A percentile compares a stretch with the other conserved stretches of the same genome.
Conservation (phyloP, 2,329 filamentous ascomycete species). For the Zymoseptoria crescenta region DNA sequence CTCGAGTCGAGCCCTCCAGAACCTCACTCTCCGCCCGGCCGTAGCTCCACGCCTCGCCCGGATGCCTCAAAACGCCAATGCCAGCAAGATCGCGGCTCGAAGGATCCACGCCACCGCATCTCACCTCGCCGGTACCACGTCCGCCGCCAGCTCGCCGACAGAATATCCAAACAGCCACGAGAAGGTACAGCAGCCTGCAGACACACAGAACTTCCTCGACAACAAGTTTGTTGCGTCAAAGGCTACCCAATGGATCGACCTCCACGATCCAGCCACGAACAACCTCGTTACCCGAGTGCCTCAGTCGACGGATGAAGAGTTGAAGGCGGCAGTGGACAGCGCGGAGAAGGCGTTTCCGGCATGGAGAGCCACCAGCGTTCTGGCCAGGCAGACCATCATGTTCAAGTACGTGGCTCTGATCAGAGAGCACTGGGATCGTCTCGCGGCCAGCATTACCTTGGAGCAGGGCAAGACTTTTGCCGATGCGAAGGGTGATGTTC, state of each 20-base stretch:
- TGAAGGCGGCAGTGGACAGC: slow-evolving; percentile 66
- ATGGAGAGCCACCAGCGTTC: slow-evolving; percentile 65
- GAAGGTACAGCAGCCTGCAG: slow-evolving; percentile 56
- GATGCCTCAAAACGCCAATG: slow-evolving; percentile 28
- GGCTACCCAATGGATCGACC: slow-evolving; percentile 65
- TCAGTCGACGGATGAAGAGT: slow-evolving; percentile 70
- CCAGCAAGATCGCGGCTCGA: slow-evolving; percentile 35
- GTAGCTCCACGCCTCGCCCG: slow-evolving; percentile 26
- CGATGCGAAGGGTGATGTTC: slow-evolving; percentile 73
- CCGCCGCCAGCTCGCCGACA: slow-evolving; percentile 42
- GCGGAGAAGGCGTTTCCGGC: slow-evolving; percentile 66
- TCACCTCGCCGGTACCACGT: slow-evolving; percentile 45
- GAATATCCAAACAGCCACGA: slow-evolving; percentile 65
- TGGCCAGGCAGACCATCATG: slow-evolving; percentile 75
- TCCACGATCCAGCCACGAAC: slow-evolving; percentile 78
- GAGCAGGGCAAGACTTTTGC: slow-evolving; percentile 86
- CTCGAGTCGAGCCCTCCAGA: slow-evolving; percentile 34
- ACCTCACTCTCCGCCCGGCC: slow-evolving; percentile 32
- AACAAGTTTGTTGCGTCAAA: slow-evolving; percentile 66
- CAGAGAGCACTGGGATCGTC: slow-evolving; percentile 74
- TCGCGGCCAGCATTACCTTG: slow-evolving; percentile 78
- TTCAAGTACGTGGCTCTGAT: slow-evolving; percentile 77
- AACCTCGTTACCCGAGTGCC: slow-evolving; percentile 77
- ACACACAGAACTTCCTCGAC: slow-evolving; percentile 76
- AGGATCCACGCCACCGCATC: slow-evolving; percentile 49